Conservation (phyloP, 371 early-diverging fungal species). For the Amoeboradix gromovi region DNA sequence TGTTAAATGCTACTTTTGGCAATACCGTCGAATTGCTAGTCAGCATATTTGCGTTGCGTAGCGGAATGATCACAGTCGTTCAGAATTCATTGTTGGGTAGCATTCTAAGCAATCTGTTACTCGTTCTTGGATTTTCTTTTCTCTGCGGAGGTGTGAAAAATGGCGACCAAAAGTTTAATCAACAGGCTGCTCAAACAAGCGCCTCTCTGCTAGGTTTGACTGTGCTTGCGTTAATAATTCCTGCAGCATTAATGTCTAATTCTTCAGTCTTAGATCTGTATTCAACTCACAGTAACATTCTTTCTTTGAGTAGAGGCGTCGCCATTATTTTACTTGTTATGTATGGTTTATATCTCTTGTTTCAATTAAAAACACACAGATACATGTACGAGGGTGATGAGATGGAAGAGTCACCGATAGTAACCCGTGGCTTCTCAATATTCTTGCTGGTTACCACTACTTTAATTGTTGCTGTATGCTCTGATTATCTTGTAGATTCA, state of each 20-base stretch:
- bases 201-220: constrained; percentile 40
- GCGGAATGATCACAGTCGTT: constrained; percentile 41
- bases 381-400: constrained; percentile 14
- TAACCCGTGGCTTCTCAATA: constrained; percentile 4
- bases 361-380: constrained; percentile 43
- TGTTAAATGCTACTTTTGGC: constrained; percentile 55
- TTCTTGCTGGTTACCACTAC: constrained; percentile 15
- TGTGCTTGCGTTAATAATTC: constrained; percentile 37
- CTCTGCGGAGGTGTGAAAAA: constrained; percentile 36
- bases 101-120: constrained; percentile 41
- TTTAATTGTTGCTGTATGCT: constrained; percentile 34
- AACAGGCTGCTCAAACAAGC: constrained; percentile 44
- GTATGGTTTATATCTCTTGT: constrained; percentile 37
- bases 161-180: constrained; percentile 36
- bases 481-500: constrained; percentile 44
- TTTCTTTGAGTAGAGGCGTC: constrained; percentile 32
- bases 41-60: constrained; percentile 37
- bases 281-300: constrained; percentile 14
- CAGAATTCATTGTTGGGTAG: constrained; percentile 61
- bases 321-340: constrained; percentile 35
- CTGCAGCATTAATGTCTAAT: constrained; percentile 28
- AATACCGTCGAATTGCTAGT: constrained; percentile 52
- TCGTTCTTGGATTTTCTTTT: constrained; percentile 39
- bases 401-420: constrained; percentile 2
- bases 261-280: constrained; percentile 7